A percentile compares a stretch with the other conserved stretches of the same genome.
phyloP scores from a whole-genome alignment of 2,329 filamentous ascomycete genomes.

The Trichophyton benhamiae region DNA sequence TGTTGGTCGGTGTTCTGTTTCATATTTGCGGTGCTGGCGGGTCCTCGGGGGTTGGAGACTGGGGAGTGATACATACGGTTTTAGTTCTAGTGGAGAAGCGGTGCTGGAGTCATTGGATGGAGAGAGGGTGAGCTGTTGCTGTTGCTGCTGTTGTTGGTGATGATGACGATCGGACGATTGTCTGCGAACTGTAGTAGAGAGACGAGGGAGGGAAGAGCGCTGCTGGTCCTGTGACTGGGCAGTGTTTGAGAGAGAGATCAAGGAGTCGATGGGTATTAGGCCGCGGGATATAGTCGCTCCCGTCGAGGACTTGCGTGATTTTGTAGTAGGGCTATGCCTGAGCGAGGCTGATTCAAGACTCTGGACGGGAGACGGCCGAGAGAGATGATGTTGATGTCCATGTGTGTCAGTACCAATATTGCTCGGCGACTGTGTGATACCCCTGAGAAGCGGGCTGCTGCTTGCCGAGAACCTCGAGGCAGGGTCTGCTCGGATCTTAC shows the following conservation, averaged over 20 bases:
- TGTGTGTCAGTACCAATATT: neutral
- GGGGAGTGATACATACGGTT: neutral
- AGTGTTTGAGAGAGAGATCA: neutral
- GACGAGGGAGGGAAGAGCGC: neutral
- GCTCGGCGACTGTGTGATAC: neutral
- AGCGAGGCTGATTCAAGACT: neutral
- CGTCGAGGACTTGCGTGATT: neutral
- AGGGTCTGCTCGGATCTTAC: constrained; percentile 46
- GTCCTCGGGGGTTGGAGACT: constrained; percentile 19
- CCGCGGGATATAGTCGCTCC: neutral
- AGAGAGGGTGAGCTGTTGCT: neutral
- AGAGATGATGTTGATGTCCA: neutral
- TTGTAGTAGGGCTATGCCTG: neutral
- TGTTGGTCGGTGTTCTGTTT: constrained; percentile 8
- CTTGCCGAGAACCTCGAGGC: constrained; percentile 7
- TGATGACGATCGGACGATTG: neutral
- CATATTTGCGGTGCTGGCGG: constrained; percentile 4
- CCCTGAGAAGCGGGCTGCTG: neutral
- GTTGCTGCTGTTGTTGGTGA: no score
- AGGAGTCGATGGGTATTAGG: neutral
- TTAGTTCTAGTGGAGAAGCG: constrained; percentile 12
- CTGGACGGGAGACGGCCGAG: neutral
- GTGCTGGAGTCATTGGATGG: constrained; percentile 19
- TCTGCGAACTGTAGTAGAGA: neutral
- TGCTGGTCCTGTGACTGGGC: neutral